A percentile compares a stretch with the other conserved stretches of the same genome.
Evolutionary conservation across 176 grass and related monocot genomes (phyloP).

Genomic region (Avena insularis): DNA sequence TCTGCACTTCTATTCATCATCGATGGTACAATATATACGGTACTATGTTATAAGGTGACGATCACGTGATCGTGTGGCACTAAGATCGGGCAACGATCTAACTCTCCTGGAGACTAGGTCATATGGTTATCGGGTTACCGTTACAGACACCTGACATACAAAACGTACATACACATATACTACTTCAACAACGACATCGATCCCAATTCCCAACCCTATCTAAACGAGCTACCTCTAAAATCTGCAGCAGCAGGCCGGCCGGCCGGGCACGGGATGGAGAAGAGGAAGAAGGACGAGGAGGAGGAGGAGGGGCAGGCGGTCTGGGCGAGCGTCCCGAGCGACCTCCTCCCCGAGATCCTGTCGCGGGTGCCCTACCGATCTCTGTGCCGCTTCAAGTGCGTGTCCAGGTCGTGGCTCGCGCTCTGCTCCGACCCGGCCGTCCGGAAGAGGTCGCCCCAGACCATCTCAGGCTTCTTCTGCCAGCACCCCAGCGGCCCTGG

Average conservation of each 20-base stretch:
- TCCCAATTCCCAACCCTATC: too few relatives aligned
- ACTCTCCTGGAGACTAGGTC: too few relatives aligned
- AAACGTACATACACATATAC: too few relatives aligned
- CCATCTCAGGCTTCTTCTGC: not conserved
- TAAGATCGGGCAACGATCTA: too few relatives aligned
- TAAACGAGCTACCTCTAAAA: not conserved
- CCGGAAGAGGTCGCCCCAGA: not conserved
- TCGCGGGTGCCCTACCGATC: not conserved
- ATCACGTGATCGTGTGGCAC: too few relatives aligned
- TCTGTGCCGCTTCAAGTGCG: not conserved
- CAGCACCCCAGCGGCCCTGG: too few relatives aligned
- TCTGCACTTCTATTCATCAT: too few relatives aligned
- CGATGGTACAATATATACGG: too few relatives aligned
- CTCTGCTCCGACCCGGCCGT: not conserved
- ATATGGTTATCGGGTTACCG: too few relatives aligned
- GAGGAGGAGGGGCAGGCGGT: not conserved
- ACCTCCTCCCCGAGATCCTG: not conserved
- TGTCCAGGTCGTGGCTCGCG: not conserved
- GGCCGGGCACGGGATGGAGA: not conserved
- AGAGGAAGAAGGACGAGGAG: not conserved
- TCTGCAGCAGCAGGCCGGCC: not conserved
- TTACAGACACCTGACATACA: too few relatives aligned
- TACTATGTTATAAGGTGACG: too few relatives aligned
- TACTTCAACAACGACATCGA: too few relatives aligned
- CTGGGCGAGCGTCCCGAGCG: not conserved